Base-by-base conservation (phyloP, 2,329 filamentous ascomycete genomes). In the Thielaviopsis musarum region DNA sequence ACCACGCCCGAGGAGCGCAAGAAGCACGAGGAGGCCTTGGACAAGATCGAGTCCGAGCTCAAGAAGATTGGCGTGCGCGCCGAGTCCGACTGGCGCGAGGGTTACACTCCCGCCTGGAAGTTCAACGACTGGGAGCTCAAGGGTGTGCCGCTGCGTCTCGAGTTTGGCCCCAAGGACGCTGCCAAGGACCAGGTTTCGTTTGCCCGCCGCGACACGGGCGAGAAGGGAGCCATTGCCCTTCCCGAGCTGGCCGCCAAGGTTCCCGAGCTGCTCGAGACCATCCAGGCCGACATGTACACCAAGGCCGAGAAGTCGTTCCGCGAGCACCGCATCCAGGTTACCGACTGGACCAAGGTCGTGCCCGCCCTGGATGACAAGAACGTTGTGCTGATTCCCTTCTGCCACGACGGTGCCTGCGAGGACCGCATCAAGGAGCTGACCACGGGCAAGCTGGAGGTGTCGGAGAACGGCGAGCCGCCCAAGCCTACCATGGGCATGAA, bases 81-180 rank as follows among this genome's bases (percentile, higher is more conserved):
- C 61, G 86, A 94, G 64, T 81, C 84, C 57, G 93, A 98, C 69
- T 80, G 83, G 69, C 85, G 94, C 62, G 91, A 97, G 57, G 87
- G 87, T 65, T 95, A 97, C 83, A 82, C 90, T 62, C 91, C 93
- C 48, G 90, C 89, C 64, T 97, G 87, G 84, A 98, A 98, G 74
- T 98, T 98, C 78, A 95, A 94, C 74, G 91, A 98, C 73, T 96
- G 90, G 89, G 94, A 98, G 72, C 79, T 97, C 66, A 94, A 91
- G 74, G 93, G 94, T 70, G 87, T 97, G 51, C 93, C 94, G 54
- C 81, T 98, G 45, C 87, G 93, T 62, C 79, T 98, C 61, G 93
- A 98, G 72, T 95, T 95, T 68, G 94, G 94, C 5, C 91, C 93
- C 67, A 95, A 95, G 73, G 93, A 97, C 69, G 85, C 86, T 13